A percentile compares a stretch with the other conserved stretches of the same genome.
These are phyloP conservation scores for Quambalaria eucalypti DNA, from an alignment of 1,284 basidiomycete genomes.

Conservation along the genomic window DNA sequence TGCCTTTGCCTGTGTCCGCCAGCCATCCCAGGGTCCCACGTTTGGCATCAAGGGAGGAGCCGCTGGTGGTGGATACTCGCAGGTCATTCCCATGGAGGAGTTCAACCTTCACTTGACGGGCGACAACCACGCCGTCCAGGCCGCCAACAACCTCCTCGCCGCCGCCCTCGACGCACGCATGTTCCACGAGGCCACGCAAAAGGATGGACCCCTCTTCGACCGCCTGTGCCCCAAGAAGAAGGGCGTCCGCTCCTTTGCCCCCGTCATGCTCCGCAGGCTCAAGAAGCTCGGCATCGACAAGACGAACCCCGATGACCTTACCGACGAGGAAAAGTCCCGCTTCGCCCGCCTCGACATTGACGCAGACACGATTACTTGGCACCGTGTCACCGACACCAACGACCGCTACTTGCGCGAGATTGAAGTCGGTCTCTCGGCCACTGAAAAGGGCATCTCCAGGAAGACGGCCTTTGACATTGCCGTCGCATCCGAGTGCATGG, in stretches of 20 bases:
- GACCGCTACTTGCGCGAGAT: slow-evolving; percentile 94
- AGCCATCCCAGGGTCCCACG: slow-evolving; percentile 95
- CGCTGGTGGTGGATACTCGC: slow-evolving; percentile 95
- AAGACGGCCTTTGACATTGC: slow-evolving; percentile 92
- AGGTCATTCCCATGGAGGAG: slow-evolving; percentile 99
- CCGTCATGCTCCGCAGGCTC: slow-evolving; percentile 90
- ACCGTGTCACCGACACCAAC: slow-evolving; percentile 92
- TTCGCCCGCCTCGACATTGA: slow-evolving; percentile 92
- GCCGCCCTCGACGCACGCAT: slow-evolving; percentile 94
- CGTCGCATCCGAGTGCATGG: slow-evolving; percentile 97
- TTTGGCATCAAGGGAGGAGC: slow-evolving; percentile 99
- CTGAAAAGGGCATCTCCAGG: slow-evolving; percentile 81
- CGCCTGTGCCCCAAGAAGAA: slow-evolving; percentile 88
- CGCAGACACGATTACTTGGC: slow-evolving; percentile 84
- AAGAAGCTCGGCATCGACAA: slow-evolving; percentile 92
- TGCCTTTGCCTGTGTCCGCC: slow-evolving; percentile 94
- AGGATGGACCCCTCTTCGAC: slow-evolving; percentile 86
- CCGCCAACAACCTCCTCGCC: slow-evolving; percentile 92
- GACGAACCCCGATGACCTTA: slow-evolving; percentile 82
- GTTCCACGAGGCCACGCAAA: slow-evolving; percentile 94
- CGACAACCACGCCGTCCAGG: slow-evolving; percentile 95
- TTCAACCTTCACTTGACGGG: slow-evolving; percentile 95
- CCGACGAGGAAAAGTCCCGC: slow-evolving; percentile 77
- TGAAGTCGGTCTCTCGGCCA: slow-evolving; percentile 78
- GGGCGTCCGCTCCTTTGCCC: slow-evolving; percentile 86